Base-by-base conservation (phyloP, 306 rosid species). In the Sesbania bispinosa region DNA sequence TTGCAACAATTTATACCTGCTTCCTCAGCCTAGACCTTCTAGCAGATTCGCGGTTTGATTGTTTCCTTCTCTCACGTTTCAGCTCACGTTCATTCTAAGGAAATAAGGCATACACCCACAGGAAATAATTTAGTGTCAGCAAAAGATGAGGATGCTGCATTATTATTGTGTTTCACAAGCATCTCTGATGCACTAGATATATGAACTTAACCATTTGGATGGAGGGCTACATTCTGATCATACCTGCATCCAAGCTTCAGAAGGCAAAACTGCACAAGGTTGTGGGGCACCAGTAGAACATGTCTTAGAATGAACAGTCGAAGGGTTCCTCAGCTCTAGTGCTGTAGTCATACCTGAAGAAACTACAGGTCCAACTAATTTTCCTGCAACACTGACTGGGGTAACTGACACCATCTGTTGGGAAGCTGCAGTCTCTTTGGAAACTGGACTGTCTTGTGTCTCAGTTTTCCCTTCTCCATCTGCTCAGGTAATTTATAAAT, bases 31-130 rank as follows among this genome's bases (percentile, higher is more conserved):
- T 91, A 20, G 99, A 94, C 74, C 99, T 85, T 85, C 99, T 86
- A 68, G 99, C 99, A 53, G 99, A 94, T 80, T 94, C 99, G 38
- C 99, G 87, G 71, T 94, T 94, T 1, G 99, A 94, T 78, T 94
- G 99, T 84, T 94, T 94, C 82, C 99, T 86, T 85, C 85, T 88
- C 82, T 94, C 99, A 9, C 96, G 88, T 83, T 94, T 94, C 26
- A 85, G 77, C 80, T 94, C 99, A 21, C 94, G 83, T 4, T 94
- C 97, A 80, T 83, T 88, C 99, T 94, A 79, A 5, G 16, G 63
- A 73, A 70, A 70, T 82, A 66, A 77, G 47, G 48, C 38, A 77
- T n/a, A 35, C 27, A 45, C n/a, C 14, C 64, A 78, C 27, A 47
- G n/a, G 39, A 68, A 48, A 53, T 43, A 79, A 46, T 18, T 27